phyloP scores from a whole-genome alignment of 768 basidiomycete genomes.

The Pluteus cervinus region DNA sequence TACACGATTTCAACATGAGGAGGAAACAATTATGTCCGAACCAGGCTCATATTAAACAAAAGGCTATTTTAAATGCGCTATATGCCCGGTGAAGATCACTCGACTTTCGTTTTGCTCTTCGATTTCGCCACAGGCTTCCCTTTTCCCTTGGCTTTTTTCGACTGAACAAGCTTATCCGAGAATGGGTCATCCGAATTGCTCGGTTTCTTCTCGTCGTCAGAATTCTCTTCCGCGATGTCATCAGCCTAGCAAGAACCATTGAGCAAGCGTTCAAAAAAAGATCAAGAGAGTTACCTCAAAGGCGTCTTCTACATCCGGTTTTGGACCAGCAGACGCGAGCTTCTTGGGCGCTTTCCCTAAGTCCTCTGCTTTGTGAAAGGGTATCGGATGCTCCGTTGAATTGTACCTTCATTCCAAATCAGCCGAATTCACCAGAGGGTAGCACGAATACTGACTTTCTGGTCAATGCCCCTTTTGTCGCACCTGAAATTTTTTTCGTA shows the following conservation, averaged over 20 bases:
- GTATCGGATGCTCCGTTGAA: constrained; percentile 81
- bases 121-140: constrained; percentile 4
- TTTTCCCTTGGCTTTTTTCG: constrained; percentile 19
- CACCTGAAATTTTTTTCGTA: constrained; percentile 76
- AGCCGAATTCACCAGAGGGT: neutral
- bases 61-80: neutral
- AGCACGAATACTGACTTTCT: constrained; percentile 50
- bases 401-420: constrained; percentile 65
- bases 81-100: neutral
- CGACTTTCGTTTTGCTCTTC: constrained; percentile 5
- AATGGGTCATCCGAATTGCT: constrained; percentile 21
- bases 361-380: constrained; percentile 87
- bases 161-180: constrained; percentile 31
- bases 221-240: constrained; percentile 39
- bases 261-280: constrained; percentile 1
- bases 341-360: constrained; percentile 79
- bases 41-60: too few relatives aligned
- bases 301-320: constrained; percentile 90
- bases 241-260: constrained; percentile 28
- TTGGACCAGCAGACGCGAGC: constrained; percentile 61
- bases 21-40: too few relatives aligned
- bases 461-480: constrained; percentile 83
- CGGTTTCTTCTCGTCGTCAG: constrained; percentile 42
- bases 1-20: too few relatives aligned
- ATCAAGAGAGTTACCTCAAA: constrained; percentile 48